These are phyloP conservation scores for Nemania serpens DNA, from an alignment of 2,329 filamentous ascomycete genomes.

Conservation along the genomic window DNA sequence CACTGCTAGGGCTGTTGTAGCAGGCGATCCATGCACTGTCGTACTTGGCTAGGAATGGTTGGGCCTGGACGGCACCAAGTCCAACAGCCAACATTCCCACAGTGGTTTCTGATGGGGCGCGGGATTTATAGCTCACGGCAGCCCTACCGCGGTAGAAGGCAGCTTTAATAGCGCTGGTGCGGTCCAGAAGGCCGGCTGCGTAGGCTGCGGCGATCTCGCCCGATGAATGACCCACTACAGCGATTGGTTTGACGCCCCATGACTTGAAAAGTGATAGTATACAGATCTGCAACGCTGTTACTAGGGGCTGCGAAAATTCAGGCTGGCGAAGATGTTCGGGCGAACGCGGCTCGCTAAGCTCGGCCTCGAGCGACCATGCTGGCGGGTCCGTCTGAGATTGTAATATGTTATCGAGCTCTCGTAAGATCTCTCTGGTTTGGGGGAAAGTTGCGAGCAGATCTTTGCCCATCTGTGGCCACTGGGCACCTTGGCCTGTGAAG, in stretches of 20 bases:
- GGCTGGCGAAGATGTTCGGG: constrained; percentile 27
- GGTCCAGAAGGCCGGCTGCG: constrained; percentile 17
- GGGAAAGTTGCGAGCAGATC: constrained; percentile 18
- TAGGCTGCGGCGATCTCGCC: constrained; percentile 33
- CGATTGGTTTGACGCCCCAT: constrained; percentile 16
- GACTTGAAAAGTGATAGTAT: constrained; percentile 15
- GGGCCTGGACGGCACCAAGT: constrained; percentile 7
- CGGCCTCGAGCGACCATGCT: constrained; percentile 29
- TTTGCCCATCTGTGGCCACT: constrained; percentile 34
- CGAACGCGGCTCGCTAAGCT: constrained; percentile 27
- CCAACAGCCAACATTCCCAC: constrained; percentile 36
- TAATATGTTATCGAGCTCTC: constrained; percentile 28
- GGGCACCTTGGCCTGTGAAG: constrained; percentile 35
- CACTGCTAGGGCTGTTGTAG: constrained; percentile 37
- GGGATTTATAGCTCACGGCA: background rate
- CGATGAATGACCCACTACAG: constrained; percentile 32
- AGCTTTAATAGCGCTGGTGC: constrained; percentile 17
- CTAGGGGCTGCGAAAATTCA: constrained; percentile 31
- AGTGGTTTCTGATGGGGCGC: background rate
- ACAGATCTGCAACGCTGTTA: constrained; percentile 27
- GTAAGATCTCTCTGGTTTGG: background rate
- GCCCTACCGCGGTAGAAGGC: constrained; percentile 27
- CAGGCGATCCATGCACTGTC: constrained; percentile 31
- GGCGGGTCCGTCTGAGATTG: constrained; percentile 15
- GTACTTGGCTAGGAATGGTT: too few relatives aligned